Conservation (phyloP, 2,329 filamentous ascomycete genomes). For the Emergomyces africanus region DNA sequence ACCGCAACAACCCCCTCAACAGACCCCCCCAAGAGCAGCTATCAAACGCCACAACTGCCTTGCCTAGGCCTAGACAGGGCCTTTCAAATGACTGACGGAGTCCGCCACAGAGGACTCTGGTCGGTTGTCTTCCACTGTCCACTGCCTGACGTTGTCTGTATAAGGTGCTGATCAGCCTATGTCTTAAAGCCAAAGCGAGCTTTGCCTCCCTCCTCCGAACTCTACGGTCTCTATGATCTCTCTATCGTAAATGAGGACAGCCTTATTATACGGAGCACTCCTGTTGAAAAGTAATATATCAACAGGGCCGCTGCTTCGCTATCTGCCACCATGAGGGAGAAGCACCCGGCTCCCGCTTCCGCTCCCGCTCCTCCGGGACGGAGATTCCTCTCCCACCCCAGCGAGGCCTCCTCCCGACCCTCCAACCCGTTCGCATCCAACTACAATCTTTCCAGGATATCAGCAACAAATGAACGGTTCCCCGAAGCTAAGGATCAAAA, state of each 20-base stretch:
- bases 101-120: neutral
- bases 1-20: neutral
- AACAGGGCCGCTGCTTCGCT: neutral
- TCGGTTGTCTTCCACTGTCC: neutral
- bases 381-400: constrained; percentile 20
- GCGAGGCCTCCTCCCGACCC: constrained; percentile 23
- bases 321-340: neutral
- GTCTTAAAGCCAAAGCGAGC: neutral
- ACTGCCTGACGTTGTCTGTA: neutral
- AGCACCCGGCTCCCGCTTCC: neutral
- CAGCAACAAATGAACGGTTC: neutral
- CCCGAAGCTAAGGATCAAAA: neutral
- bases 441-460: neutral
- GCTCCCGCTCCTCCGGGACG: constrained; percentile 6
- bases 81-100: neutral
- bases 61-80: neutral
- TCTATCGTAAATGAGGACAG: neutral
- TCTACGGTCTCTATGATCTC: neutral
- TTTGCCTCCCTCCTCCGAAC: neutral
- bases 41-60: neutral
- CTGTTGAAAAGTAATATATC: neutral
- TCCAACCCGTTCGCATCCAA: constrained; percentile 5
- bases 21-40: neutral
- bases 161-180: neutral
- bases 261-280: neutral